Base-by-base conservation (phyloP, 495 filamentous ascomycete genomes). In the Pseudomonodictys pantanalensis region DNA sequence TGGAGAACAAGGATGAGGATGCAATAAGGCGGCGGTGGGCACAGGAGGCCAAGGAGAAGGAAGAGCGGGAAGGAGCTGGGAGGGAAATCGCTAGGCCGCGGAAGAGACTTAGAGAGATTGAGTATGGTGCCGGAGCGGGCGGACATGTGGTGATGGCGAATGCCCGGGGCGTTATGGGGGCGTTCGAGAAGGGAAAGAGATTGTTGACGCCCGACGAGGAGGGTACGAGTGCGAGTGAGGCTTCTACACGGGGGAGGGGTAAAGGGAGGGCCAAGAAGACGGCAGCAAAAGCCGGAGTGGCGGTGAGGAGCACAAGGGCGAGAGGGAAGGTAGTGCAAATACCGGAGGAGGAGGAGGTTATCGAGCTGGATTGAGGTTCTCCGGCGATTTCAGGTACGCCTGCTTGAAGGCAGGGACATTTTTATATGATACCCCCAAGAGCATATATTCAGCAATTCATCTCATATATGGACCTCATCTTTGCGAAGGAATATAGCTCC, bases 1-100 rank as follows among this genome's bases (percentile, higher is more conserved):
- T 83, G 69, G 78, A 78, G 56, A 81, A 79, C 48, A 65, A 71
- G 23, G 65, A 54, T 24, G 80, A 83, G 25, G 78, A 81, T 24
- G 78, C 72, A 44, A 68, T 74, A 11, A 65, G 71, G 7, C 67
- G 70, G 52, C 56, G 72, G 8, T 78, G 78, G 75, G 69, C 62
- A 32, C 68, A 69, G 22, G 73, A 75, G 46, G 56, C 66, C 8
- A 52, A 52, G 32, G 57, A 66, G 44, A 54, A 56, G 42, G 32
- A 57, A 25, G 52, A 57, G n/a, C 30, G 28, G 33, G 57, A 52
- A 60, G 17, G 18, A 24, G 22, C 11, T 48, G 7, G 55, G 22
- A 22, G n/a, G n/a, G n/a, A n/a, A n/a, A n/a, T n/a, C n/a, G 26
- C 32, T 6, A n/a, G 56, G 17, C 56, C 61, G 12, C 12, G 30